Conservation (phyloP, 2,329 filamentous ascomycete genomes). For the Colletotrichum cordylinicola region DNA sequence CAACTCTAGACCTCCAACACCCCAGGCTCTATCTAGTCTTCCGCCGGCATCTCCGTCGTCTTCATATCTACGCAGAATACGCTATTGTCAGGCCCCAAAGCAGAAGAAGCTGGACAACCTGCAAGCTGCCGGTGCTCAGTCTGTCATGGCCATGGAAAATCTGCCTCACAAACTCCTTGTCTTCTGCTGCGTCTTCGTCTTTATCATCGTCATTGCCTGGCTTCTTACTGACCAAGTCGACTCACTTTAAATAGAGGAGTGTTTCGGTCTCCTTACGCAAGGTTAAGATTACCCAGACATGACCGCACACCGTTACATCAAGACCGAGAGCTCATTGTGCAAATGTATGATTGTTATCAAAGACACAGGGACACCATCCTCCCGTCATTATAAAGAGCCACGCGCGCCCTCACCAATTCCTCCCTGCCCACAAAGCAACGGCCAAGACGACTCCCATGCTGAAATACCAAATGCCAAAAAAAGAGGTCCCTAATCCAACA, state of each 20-base stretch:
- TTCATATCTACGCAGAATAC: background rate
- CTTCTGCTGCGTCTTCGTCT: background rate
- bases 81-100: background rate
- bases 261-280: background rate
- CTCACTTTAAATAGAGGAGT: background rate
- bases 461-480: background rate
- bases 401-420: background rate
- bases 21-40: too few relatives aligned
- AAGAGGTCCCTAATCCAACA: background rate
- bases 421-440: background rate
- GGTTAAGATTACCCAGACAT: background rate
- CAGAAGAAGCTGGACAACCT: background rate
- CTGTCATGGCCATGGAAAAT: background rate
- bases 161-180: background rate
- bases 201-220: background rate
- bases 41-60: background rate
- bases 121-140: background rate
- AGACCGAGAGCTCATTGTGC: background rate
- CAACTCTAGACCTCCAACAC: background rate
- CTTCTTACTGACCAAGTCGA: background rate
- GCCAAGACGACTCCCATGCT: background rate
- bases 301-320: background rate
- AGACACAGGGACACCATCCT: background rate
- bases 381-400: background rate
- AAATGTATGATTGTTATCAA: background rate